Evolutionary conservation across 352 stramenopile genomes (phyloP).

Genomic region (Globisporangium irregulare): DNA sequence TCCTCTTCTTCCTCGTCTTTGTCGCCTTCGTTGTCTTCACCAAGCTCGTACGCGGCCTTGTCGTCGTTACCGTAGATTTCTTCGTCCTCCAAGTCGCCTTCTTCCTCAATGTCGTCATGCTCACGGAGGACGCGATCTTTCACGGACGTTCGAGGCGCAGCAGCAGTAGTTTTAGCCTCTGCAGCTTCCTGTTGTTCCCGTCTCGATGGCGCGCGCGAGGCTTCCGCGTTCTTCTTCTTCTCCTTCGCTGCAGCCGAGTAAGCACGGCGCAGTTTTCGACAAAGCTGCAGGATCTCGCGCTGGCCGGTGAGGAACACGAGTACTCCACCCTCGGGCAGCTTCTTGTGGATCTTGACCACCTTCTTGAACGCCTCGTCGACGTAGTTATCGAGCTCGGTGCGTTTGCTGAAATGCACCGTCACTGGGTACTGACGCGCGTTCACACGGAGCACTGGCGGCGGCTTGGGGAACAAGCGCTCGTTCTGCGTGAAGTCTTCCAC

Average conservation of each 20-base stretch:
- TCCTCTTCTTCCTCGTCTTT: constrained; percentile 72
- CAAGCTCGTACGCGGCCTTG: constrained; percentile 40
- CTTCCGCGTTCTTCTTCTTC: constrained; percentile 33
- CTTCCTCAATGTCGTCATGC: constrained; percentile 83
- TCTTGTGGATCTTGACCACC: constrained; percentile 96
- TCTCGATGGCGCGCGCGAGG: constrained; percentile 1
- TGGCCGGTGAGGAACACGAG: constrained; percentile 98
- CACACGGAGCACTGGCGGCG: constrained; percentile 93
- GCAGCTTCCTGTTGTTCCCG: constrained; percentile 12
- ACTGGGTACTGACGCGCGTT: constrained; percentile 95
- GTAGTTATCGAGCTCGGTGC: constrained; percentile 98
- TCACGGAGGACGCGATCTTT: constrained; percentile 61
- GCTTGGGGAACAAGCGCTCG: constrained; percentile 87
- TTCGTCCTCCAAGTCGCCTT: constrained; percentile 68
- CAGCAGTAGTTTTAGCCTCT: constrained; percentile 2
- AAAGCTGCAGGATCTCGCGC: constrained; percentile 93
- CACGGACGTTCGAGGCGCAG: constrained; percentile 14
- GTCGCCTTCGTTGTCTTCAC: constrained; percentile 40
- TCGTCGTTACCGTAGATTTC: constrained; percentile 57
- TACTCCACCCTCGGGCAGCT: constrained; percentile 95
- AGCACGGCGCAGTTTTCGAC: constrained; percentile 56
- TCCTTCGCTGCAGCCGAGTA: constrained; percentile 40
- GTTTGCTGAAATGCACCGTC: constrained; percentile 97
- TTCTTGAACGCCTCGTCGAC: constrained; percentile 95
- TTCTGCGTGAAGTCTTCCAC: constrained; percentile 98